A percentile compares a stretch with the other conserved stretches of the same genome.
Evolutionary conservation across 306 rosid genomes (phyloP).

Genomic region (Citrullus amarus): DNA sequence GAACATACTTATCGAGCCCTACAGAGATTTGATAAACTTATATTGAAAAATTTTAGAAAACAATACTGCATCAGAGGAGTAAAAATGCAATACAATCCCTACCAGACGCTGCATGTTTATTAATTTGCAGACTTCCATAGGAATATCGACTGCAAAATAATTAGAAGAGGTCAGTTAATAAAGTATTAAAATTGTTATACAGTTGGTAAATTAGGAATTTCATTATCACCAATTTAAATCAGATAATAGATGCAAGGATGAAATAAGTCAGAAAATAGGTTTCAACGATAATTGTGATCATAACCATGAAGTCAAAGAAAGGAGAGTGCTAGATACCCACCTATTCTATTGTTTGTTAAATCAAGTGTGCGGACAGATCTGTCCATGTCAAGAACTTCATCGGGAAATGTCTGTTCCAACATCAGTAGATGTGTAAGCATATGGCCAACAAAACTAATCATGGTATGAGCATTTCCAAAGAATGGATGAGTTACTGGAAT

Average conservation of each 20-base stretch:
- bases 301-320: background rate
- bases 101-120: constrained; percentile 77
- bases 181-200: background rate
- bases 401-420: constrained; percentile 60
- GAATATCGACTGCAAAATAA: constrained; percentile 63
- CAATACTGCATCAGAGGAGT: constrained; percentile 6
- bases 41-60: background rate
- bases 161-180: constrained; percentile 2
- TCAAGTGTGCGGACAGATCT: constrained; percentile 83
- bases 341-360: constrained; percentile 69
- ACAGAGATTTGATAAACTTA: background rate
- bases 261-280: background rate
- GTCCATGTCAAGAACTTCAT: constrained; percentile 63
- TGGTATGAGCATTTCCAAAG: background rate
- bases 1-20: background rate
- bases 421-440: background rate
- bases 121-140: constrained; percentile 61
- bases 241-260: background rate
- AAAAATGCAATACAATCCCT: constrained; percentile 21
- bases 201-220: background rate
- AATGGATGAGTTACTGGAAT: background rate
- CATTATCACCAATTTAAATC: background rate
- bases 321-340: constrained; percentile 21
- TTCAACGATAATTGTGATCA: background rate
- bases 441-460: background rate